Conservation (phyloP, 148 eudicot species). For the Oxyria digyna region DNA sequence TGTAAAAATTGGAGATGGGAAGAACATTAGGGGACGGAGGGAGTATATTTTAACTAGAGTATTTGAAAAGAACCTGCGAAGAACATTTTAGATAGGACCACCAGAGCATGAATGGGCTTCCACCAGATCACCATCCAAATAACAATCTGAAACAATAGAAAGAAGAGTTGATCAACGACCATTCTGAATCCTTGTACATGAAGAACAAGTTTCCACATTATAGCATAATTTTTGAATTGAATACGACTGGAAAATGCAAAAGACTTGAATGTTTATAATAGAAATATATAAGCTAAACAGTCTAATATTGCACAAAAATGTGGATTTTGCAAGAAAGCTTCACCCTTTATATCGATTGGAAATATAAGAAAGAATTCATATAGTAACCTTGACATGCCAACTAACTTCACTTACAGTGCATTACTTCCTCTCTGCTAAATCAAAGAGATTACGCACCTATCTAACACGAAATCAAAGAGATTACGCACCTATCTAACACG, state of each 20-base stretch:
- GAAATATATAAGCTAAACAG: neutral
- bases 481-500: too few relatives aligned
- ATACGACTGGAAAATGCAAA: neutral
- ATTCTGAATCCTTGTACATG: neutral
- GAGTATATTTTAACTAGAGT: neutral
- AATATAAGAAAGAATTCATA: neutral
- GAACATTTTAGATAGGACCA: conserved; percentile 77
- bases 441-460: neutral
- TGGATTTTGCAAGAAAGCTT: neutral
- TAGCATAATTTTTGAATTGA: neutral
- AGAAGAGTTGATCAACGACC: conserved; percentile 6
- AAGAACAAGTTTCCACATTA: neutral
- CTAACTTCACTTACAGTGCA: neutral
- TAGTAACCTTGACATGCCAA: neutral
- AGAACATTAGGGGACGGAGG: too few relatives aligned
- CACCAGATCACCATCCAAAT: conserved; percentile 90
- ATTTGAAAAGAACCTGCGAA: conserved; percentile 53
- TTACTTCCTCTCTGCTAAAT: neutral
- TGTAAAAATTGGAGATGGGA: too few relatives aligned
- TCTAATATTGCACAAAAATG: neutral
- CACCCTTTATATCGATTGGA: neutral
- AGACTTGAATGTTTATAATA: neutral
- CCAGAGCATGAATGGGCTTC: conserved; percentile 58
- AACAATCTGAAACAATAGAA: conserved; percentile 36
- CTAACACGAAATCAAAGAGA: too few relatives aligned